Base-by-base conservation (phyloP, 139 green algal species). In the Picochlorum sp. region DNA sequence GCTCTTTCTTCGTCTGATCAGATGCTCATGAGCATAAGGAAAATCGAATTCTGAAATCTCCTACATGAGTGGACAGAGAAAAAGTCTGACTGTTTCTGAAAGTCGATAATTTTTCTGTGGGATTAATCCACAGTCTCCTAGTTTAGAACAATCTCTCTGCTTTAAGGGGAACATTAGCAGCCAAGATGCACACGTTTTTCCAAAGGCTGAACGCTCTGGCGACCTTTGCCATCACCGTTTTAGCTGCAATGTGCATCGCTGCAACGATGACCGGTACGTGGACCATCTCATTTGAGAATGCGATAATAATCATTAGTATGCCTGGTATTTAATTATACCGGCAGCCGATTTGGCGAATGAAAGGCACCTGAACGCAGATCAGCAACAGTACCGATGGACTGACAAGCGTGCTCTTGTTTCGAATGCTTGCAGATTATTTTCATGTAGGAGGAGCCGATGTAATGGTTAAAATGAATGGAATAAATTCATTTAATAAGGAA, bases 401-500 rank as follows among this genome's bases (percentile, higher is more conserved):
- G 50, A 35, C 43, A 9, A 55, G 12, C 6, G 10, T 58, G 32
- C 20, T 35, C 31, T 58, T 44, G 9, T 40, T 20, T 44, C 43
- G 13, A 12, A 9, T 58, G 43, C 12, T 41, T 40, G 37, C 57
- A 73, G 65, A 73, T 50, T 62, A 45, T 24, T 54, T 73, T 30
- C 65, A 73, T 50, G 57, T 28, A 31, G 24, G 30, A 32, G 4
- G 47, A 2, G 47, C 65, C 2, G 9, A n/a, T 1, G 58, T 73
- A 6, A 3, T 26, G 1, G 51, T 44, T 33, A 18, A 57, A 1
- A 50, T 39, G 24, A 10, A 63, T 41, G 59, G 66, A 28, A 36
- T 59, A 5, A 59, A 74, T 18, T 58, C 58, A 8, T 43, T 74
- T 40, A 53, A 74, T 13, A 64, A 54, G 26, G 50, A 74, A 35